Evolutionary conservation across 1,139 yeast species (phyloP), one percentile per base, ranked within the genome.

Genomic region (Pichia sp.): DNA sequence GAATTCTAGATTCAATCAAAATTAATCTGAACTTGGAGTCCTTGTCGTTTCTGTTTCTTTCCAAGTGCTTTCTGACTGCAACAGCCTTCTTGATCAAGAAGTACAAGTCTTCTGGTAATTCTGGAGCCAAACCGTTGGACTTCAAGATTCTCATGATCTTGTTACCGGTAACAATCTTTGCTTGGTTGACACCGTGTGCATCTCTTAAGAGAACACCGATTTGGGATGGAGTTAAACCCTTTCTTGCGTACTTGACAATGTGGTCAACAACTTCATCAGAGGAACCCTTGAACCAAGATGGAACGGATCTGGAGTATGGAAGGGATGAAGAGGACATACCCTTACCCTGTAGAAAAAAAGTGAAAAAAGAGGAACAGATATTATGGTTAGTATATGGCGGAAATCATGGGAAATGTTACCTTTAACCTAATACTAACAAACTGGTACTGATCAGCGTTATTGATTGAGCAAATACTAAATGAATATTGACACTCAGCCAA

Each of bases 21-120:
- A 91, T 91, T 67, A 91, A 86, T 83, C 99, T 87, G 94, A 93
- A 91, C 77, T 91, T 91, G 61, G 98, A 91, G 76, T 91, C 98
- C 82, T 91, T 88, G 77, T 91, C 99, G 81, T 91, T 93, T 84
- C 99, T 87, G 96, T 91, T 91, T 76, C 94, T 86, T 77, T 93
- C 99, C 69, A 91, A 84, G 76, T 91, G 99, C 85, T 93, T 93
- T 86, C 99, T 88, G 71, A 93, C 96, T 58, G 96, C 66, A 63
- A 91, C 97, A 69, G 99, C 99, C 82, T 91, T 91, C 88, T 91
- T 91, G 67, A 91, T 93, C 74, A 91, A 84, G 74, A 74, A 88
- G 93, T 91, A 91, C 66, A 91, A 84, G 69, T 91, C 99, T 80
- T 91, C 99, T 73, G 99, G 99, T 64, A 91, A 83, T 74, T 91